Evolutionary conservation across 2,329 filamentous ascomycete genomes (phyloP), one percentile per base, ranked within the genome.

Genomic region (Clonostachys rosea): DNA sequence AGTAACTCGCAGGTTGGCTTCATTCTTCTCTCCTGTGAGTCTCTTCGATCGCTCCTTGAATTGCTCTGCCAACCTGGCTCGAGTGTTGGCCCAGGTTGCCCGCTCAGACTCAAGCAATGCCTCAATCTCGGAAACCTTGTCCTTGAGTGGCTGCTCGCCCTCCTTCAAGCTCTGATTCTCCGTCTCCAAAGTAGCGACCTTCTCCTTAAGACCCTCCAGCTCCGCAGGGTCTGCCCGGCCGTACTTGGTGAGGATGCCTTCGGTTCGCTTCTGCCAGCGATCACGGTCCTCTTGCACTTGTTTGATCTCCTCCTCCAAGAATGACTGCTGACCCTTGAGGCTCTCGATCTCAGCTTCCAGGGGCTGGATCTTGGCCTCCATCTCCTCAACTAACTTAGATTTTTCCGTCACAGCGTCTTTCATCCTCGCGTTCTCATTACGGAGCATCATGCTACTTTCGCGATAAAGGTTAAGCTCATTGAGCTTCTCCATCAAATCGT

Each of bases 391-490:
- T 59, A 84, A 87, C 53, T 79, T 75, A 17, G 79, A 81, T 71
- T 90, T 94, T 58, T 90, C 86, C 1, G 81, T 73, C 20, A 96
- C 75, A 53, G 89, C 84, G 12, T 83, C 75, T 55, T 94, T 88
- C 2, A 89, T 82, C 57, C 91, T 86, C 47, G 87, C 83, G 50
- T 88, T 84, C 62, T 99, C 91, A 55, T 88, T 90, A 40, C 95
- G 88, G 14, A 99, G 76, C 2, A 92, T 94, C 48, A 88, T 88
- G 56, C 89, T 96, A 71, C 91, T 96, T 68, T 99, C 94, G 11
- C 94, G 87, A 74, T 95, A 95, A 14, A 96, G 76, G 58, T 99
- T 99, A 50, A 99, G 81, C 66, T 99, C 91, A 59, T 95, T 94
- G 50, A 99, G 80, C 53, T 95, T 96, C 54, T 95, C 86, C 83